Evolutionary conservation across 495 filamentous ascomycete genomes (phyloP).

Genomic region (Aspergillus homomorphus): DNA sequence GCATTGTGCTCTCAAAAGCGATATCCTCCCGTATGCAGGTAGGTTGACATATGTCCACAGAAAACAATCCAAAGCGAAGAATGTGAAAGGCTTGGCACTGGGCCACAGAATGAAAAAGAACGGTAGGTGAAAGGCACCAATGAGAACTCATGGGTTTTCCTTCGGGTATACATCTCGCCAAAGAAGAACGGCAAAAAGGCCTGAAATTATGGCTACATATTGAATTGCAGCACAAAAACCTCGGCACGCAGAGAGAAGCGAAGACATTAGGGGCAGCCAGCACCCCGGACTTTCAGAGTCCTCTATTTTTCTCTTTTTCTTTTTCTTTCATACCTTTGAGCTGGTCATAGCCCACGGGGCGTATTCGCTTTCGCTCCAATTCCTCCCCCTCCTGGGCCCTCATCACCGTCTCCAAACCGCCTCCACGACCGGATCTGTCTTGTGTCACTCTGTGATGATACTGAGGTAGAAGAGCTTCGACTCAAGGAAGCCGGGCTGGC

Average conservation of each 20-base stretch:
- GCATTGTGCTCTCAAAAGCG: not conserved
- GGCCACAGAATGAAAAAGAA: too few relatives aligned
- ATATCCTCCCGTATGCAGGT: not conserved
- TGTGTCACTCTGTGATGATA: slow-evolving; percentile 23
- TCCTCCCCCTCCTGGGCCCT: slow-evolving; percentile 22
- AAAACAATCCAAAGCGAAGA: not conserved
- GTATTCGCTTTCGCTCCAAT: slow-evolving; percentile 26
- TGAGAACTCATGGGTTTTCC: not conserved
- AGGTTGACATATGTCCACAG: not conserved
- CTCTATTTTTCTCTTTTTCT: too few relatives aligned
- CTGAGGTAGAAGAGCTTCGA: slow-evolving; percentile 31
- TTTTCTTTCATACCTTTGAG: not conserved
- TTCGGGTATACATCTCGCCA: not conserved
- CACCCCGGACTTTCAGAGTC: not conserved
- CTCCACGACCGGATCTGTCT: slow-evolving; percentile 15
- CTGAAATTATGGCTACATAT: not conserved
- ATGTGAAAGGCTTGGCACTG: not conserved
- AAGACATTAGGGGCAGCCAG: not conserved
- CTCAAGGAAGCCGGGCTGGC: slow-evolving; percentile 33
- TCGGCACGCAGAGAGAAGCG: not conserved
- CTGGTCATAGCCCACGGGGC: slow-evolving; percentile 22
- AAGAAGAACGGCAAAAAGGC: not conserved
- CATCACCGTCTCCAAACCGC: slow-evolving; percentile 17
- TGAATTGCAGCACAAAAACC: not conserved
- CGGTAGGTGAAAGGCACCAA: not conserved